Conservation (phyloP, 371 early-diverging fungal genomes). For the Zychaea mexicana region DNA sequence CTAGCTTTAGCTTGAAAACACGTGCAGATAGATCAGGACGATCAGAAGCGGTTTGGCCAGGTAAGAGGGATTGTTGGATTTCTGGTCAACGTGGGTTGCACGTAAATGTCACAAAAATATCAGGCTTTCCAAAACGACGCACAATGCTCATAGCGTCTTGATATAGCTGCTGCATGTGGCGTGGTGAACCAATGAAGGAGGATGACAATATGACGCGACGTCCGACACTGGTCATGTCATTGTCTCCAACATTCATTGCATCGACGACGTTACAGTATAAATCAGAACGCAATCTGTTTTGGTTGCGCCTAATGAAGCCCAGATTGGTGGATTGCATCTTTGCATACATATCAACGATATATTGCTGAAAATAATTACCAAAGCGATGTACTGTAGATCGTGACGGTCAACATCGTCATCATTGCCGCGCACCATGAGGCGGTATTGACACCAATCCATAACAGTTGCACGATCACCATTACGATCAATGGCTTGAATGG, state of each 20-base stretch:
- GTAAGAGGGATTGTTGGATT: not conserved
- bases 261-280: not conserved
- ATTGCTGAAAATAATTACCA: not conserved
- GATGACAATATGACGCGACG: not conserved
- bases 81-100: not conserved
- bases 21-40: conserved; percentile 5
- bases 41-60: not conserved
- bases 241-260: not conserved
- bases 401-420: too few species aligned
- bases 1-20: not conserved
- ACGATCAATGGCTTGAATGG: too few species aligned
- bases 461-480: too few species aligned
- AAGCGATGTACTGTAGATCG: too few species aligned
- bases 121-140: not conserved
- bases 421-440: too few species aligned
- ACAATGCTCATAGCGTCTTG: conserved; percentile 9
- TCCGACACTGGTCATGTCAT: not conserved
- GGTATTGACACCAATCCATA: too few species aligned
- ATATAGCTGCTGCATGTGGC: conserved; percentile 3
- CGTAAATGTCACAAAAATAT: conserved; percentile 3
- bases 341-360: not conserved
- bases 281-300: conserved; percentile 2
- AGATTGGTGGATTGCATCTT: not conserved
- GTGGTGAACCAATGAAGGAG: not conserved
- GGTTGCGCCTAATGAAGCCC: not conserved